Percentiles rank a stretch among this genome's conserved stretches.
phyloP scores from a whole-genome alignment of 2,329 filamentous ascomycete genomes.

The Chaetothyriales sp. region DNA sequence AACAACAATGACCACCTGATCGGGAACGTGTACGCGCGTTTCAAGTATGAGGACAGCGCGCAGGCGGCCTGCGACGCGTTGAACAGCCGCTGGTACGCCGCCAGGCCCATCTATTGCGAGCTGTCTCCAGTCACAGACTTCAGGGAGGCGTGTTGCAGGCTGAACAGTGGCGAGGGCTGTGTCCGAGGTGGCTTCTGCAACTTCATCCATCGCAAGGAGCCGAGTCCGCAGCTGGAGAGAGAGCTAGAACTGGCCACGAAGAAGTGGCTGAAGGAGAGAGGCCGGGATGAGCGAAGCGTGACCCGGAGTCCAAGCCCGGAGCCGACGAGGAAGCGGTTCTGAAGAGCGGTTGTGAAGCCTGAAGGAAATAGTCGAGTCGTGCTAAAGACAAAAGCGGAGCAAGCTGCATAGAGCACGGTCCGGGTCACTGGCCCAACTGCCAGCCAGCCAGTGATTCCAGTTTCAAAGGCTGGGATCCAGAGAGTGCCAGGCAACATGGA shows the following conservation, averaged over 20 bases:
- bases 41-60: constrained; percentile 98
- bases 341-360: constrained; percentile 39
- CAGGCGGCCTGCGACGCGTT: constrained; percentile 87
- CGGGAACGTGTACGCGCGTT: constrained; percentile 96
- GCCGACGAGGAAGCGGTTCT: constrained; percentile 56
- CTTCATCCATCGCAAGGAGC: constrained; percentile 97
- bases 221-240: constrained; percentile 70
- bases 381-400: neutral
- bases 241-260: constrained; percentile 81
- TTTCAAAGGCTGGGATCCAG: no score
- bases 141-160: constrained; percentile 86
- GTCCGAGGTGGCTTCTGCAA: constrained; percentile 96
- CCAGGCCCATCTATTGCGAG: constrained; percentile 94
- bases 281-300: constrained; percentile 69
- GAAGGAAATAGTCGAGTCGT: neutral
- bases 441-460: no score
- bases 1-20: constrained; percentile 99
- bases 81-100: constrained; percentile 94
- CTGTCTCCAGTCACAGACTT: constrained; percentile 95
- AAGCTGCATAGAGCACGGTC: neutral
- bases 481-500: no score
- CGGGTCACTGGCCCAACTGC: neutral
- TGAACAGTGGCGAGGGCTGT: constrained; percentile 91
- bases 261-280: constrained; percentile 85
- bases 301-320: constrained; percentile 77